Evolutionary conservation across 768 basidiomycete species (phyloP).

Genomic region (Hygrophoropsis aurantiaca): DNA sequence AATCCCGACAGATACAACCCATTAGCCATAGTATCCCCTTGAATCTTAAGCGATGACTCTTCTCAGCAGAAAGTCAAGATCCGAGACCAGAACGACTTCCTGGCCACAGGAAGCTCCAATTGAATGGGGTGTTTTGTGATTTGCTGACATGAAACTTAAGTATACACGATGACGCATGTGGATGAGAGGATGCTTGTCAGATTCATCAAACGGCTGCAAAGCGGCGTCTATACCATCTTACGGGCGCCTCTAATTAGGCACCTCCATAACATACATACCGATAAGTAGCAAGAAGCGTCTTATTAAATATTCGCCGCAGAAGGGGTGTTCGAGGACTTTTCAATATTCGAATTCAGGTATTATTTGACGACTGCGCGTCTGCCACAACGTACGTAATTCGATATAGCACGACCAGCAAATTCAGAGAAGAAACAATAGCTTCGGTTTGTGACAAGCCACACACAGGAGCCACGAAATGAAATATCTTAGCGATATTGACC

Average conservation of each 20-base stretch:
- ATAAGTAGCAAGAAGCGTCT: too few relatives aligned
- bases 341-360: not conserved
- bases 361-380: conserved; percentile 6
- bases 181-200: conserved; percentile 24
- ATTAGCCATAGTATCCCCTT: not conserved
- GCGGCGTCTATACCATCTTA: conserved; percentile 25
- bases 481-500: too few relatives aligned
- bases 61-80: not conserved
- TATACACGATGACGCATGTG: not conserved
- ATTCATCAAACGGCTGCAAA: conserved; percentile 11
- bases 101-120: too few relatives aligned
- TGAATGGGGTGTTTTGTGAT: not conserved
- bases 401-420: too few relatives aligned
- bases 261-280: too few relatives aligned
- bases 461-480: too few relatives aligned
- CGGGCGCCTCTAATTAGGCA: conserved; percentile 15
- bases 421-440: too few relatives aligned
- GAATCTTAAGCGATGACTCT: not conserved
- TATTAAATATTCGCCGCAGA: conserved; percentile 3
- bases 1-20: not conserved
- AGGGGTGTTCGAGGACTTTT: conserved; percentile 23
- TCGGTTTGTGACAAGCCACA: too few relatives aligned
- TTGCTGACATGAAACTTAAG: not conserved
- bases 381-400: too few relatives aligned
- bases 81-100: not conserved